Base-by-base conservation (phyloP, 78 protist genomes). In the Trichosphaerium sp. region DNA sequence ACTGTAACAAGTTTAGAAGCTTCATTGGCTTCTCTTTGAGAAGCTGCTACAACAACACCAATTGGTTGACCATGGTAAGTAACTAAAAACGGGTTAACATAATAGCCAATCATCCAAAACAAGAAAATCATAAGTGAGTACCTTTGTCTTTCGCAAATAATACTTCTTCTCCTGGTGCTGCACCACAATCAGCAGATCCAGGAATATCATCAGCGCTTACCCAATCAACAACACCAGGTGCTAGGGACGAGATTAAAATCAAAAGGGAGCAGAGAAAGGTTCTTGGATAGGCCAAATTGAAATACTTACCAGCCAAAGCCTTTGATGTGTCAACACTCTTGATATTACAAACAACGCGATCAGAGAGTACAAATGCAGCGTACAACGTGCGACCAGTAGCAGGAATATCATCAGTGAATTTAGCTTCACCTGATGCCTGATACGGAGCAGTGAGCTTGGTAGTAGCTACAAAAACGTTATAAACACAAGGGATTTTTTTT, bases 391-490 rank as follows among this genome's bases (percentile, higher is more conserved):
- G 35, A 23, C 32, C 0, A n/a, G 42, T 10, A 12, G 12, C 3
- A 0, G 66, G 25, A 1, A 29, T 8, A 34, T 70, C 76, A 4
- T 21, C 51, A 23, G 41, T 29, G 52, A 63, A 71, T 64, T 28
- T 1, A n/a, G 78, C 78, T 49, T 71, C 78, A 44, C 78, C 76
- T 8, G 49, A 47, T 35, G 76, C 59, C 67, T 69, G 75, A 48
- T 32, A 58, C 10, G 1, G 58, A 52, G 23, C 26, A 15, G 58
- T 29, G 58, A n/a, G n/a, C n/a, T n/a, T n/a, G n/a, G n/a, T n/a
- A n/a, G n/a, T n/a, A n/a, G n/a, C n/a, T n/a, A n/a, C n/a, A n/a
- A n/a, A n/a, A n/a, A n/a, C n/a, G n/a, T n/a, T n/a, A n/a, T n/a
- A n/a, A n/a, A n/a, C n/a, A n/a, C n/a, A n/a, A n/a, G n/a, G n/a